Base-by-base conservation (phyloP, 1,284 basidiomycete genomes). In the Veloboletus limbatus region DNA sequence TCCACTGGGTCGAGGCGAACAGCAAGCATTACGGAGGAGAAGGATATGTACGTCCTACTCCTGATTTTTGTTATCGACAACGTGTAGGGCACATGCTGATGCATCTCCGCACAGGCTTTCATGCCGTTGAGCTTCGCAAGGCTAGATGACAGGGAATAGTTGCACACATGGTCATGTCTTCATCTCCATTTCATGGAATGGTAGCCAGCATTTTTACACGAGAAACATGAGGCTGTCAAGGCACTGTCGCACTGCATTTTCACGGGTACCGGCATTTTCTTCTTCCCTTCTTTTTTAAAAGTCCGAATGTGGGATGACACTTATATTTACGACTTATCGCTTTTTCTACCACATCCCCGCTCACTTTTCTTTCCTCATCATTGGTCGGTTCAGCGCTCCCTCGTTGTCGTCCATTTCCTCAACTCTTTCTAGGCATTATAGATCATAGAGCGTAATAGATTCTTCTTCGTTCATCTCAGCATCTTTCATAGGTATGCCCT, bases 1-100 rank as follows among this genome's bases (percentile, higher is more conserved):
- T 99, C 57, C 95, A 97, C 69, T 98, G 96, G 94, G 95, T 97
- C 54, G 95, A 98, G 70, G 89, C 87, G 40, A 95, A 95, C 73
- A 93, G 92, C 72, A 98, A 98, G 78, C 92, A 95, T 67, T 97
- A 91, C 70, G 84, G 88, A 70, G 94, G 92, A 30, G 87, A 81
- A 50, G 92, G 94, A 61, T 85, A 92, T 76, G 85, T 88, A 70
- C 65, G 85, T 83, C 40, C 34, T 30, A 2, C 48, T 53, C 21
- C 48, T 51, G 54, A 53, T 52, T 52, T 57, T 56, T 44, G 52
- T 58, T 55, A 59, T 46, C 22, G 30, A 27, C 47, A 48, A 51
- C 53, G 55, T 60, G 59, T 56, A 43, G 27, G 28, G 40, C 56
- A 54, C 54, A 54, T 62, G 63, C 60, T 70, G 58, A 67, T 66